Base-by-base conservation (phyloP, 2,329 filamentous ascomycete species). In the Monosporascus sp. region DNA sequence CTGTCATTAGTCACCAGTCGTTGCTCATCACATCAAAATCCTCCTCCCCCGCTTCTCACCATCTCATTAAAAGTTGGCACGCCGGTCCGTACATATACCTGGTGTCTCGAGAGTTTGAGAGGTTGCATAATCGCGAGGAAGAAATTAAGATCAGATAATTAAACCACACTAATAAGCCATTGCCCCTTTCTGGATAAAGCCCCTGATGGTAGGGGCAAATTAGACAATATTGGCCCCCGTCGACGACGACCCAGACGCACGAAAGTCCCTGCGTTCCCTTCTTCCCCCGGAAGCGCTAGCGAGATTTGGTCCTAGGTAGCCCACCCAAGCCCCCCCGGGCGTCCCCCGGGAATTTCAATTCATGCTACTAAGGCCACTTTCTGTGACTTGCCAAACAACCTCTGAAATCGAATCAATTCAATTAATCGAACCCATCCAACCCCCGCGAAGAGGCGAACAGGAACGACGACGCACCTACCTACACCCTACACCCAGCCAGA, bases 281-380 rank as follows among this genome's bases (percentile, higher is more conserved):
- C 56, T 50, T 54, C 39, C 43, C 63, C 63, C 61, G 62, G 63
- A 62, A 61, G 63, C 64, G 60, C 70, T 73, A 74, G 70, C 69
- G 72, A 74, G 62, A 74, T 74, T 74, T 66, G 65, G 63, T 57
- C 57, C 25, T 27, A 11, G 38, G 38, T 18, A 18, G 38, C 38
- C 38, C 38, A 20, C 38, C 17, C 17, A 39, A 46, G 17, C 22
- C 64, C 63, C 63, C 65, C 66, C 67, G 58, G 56, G 54, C 54
- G 53, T 52, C 50, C 61, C 60, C 55, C 56, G 55, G 56, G 53
- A 60, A 54, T 49, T 60, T 46, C 25, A 58, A 60, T 65, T 62
- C 62, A 68, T 70, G 58, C 61, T 63, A 56, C 52, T 49, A 48
- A 50, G 36, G 38, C 6, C 15, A 46, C 18, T 41, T 15, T 11